Conservation (phyloP, 768 basidiomycete genomes). For the Panaeolus cyanescens region DNA sequence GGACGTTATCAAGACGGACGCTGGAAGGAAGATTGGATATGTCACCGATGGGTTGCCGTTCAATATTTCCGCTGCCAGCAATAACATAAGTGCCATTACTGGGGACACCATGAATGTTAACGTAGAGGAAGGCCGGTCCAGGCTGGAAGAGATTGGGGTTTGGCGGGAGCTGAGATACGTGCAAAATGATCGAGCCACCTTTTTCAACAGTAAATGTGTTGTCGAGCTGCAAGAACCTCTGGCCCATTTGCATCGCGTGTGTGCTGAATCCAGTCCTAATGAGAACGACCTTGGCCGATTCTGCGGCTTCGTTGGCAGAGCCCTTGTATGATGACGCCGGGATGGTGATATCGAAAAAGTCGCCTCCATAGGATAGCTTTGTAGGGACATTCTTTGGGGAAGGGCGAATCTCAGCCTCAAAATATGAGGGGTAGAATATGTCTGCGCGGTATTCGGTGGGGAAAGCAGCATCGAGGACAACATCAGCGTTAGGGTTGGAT, state of each 20-base stretch:
- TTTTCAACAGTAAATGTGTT: constrained; percentile 79
- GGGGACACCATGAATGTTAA: constrained; percentile 84
- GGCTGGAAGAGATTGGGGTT: constrained; percentile 88
- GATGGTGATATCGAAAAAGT: constrained; percentile 73
- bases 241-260: constrained; percentile 89
- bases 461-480: constrained; percentile 57
- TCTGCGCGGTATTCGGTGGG: constrained; percentile 83
- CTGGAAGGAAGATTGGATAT: constrained; percentile 51
- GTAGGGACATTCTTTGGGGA: constrained; percentile 66
- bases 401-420: constrained; percentile 68
- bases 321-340: constrained; percentile 68
- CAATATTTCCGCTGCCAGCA: constrained; percentile 77
- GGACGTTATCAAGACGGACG: constrained; percentile 36
- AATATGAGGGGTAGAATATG: constrained; percentile 92
- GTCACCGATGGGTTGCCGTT: constrained; percentile 55
- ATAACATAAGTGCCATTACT: constrained; percentile 77
- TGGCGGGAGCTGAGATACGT: constrained; percentile 82
- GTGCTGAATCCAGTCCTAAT: constrained; percentile 84
- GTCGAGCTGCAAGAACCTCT: constrained; percentile 80
- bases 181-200: constrained; percentile 76
- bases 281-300: constrained; percentile 76
- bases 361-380: constrained; percentile 82
- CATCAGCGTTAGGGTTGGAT: constrained; percentile 91
- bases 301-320: constrained; percentile 69
- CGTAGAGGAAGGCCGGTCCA: constrained; percentile 83